Evolutionary conservation across 225 moss, liverwort and hornwort genomes (phyloP).

Genomic region (Sphagnum contortum): DNA sequence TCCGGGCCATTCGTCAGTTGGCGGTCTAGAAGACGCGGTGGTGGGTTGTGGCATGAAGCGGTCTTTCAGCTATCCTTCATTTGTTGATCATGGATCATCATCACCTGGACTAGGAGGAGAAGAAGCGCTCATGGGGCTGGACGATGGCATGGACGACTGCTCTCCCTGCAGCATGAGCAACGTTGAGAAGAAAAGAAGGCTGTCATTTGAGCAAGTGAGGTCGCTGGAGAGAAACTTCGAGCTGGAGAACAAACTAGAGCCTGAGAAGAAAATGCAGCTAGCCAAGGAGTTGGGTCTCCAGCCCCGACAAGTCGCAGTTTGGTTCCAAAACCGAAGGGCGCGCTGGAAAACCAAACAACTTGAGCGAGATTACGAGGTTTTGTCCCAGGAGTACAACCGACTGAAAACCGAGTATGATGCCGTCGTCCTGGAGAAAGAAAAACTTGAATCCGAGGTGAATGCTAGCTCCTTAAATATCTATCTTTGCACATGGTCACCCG

Average conservation of each 20-base stretch:
- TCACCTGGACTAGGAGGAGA: too few species aligned
- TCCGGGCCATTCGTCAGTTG: conserved; percentile 16
- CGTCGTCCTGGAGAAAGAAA: conserved; percentile 49
- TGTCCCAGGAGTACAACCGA: conserved; percentile 65
- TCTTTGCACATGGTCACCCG: too few species aligned
- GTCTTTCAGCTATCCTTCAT: conserved; percentile 42
- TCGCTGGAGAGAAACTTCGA: conserved; percentile 87
- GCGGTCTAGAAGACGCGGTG: conserved; percentile 75
- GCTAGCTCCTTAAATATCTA: too few species aligned
- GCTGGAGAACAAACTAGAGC: conserved; percentile 87
- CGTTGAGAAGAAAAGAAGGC: conserved; percentile 83
- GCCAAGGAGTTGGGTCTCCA: conserved; percentile 82
- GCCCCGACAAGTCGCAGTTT: conserved; percentile 95
- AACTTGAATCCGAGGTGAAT: conserved; percentile 49
- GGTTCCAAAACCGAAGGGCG: conserved; percentile 98
- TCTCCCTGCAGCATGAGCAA: conserved; percentile 52
- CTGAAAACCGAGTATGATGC: conserved; percentile 60
- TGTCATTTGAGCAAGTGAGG: conserved; percentile 83
- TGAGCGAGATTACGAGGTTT: conserved; percentile 81
- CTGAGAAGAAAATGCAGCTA: conserved; percentile 91
- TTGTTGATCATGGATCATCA: conserved; percentile 2
- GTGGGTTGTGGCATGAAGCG: conserved; percentile 66
- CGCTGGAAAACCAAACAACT: conserved; percentile 93
- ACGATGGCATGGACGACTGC: conserved; percentile 45
- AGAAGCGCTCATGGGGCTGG: conserved; percentile 45